These are phyloP conservation scores for Bolboschoenoplectus hybrid DNA, from an alignment of 202 grass and related monocot genomes.

Conservation along the genomic window DNA sequence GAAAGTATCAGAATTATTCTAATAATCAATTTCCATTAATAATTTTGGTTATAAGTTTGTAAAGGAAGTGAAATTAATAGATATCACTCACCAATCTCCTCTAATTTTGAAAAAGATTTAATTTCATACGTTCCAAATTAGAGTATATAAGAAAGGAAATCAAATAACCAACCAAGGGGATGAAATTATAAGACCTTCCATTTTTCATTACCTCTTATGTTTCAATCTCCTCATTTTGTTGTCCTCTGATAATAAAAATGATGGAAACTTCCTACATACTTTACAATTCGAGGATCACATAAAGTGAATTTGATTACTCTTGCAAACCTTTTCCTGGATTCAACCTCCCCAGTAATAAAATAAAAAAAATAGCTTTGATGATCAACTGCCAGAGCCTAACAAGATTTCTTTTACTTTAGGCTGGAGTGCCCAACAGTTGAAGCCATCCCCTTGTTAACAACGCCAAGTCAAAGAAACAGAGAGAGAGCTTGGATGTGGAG, in stretches of 20 bases:
- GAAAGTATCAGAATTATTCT: not conserved
- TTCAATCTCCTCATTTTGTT: not conserved
- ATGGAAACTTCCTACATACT: not conserved
- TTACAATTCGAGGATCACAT: not conserved
- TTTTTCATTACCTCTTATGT: not conserved
- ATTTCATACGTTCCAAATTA: not conserved
- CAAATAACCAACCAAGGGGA: not conserved
- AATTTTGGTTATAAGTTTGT: not conserved
- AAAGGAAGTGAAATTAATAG: not conserved
- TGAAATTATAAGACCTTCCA: not conserved
- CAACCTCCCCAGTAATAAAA: not conserved
- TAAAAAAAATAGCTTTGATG: not conserved
- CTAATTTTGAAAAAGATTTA: not conserved
- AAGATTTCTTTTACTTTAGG: slow-evolving; percentile 19
- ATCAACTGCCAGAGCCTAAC: not conserved
- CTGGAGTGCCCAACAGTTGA: not conserved
- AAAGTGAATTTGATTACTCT: not conserved
- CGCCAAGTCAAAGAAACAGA: slow-evolving; percentile 26
- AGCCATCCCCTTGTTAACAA: not conserved
- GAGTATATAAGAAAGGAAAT: not conserved
- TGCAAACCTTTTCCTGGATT: not conserved
- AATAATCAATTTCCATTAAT: not conserved
- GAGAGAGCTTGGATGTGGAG: not conserved
- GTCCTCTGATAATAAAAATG: not conserved
- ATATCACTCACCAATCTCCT: not conserved